phyloP scores from a whole-genome alignment of 139 green algal species.

The Chlorella sorokiniana region DNA sequence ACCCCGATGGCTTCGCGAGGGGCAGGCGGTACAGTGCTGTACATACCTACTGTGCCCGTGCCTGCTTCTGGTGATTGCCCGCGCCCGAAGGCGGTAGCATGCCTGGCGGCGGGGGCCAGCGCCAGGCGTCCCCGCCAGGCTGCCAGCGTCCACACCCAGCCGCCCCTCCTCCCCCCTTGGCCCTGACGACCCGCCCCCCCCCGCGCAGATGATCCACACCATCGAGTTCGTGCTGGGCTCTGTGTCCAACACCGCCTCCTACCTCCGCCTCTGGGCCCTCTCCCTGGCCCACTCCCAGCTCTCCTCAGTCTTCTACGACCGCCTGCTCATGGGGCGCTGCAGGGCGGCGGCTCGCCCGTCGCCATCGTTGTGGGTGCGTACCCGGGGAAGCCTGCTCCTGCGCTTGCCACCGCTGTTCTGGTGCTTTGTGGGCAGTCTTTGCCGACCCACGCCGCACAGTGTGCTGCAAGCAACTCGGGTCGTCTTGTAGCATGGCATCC shows the following conservation, averaged over 20 bases:
- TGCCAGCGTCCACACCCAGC: too few relatives aligned
- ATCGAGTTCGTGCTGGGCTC: conserved; percentile 99
- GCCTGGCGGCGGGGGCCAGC: too few relatives aligned
- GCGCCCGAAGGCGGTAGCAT: too few relatives aligned
- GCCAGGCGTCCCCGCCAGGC: too few relatives aligned
- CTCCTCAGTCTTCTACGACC: conserved; percentile 93
- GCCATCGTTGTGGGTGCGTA: conserved; percentile 72
- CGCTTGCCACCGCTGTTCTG: not conserved
- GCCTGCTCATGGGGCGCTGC: conserved; percentile 85
- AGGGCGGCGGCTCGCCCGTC: conserved; percentile 45
- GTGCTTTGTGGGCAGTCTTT: not conserved
- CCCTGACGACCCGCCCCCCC: conserved; percentile 24
- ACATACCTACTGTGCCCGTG: too few relatives aligned
- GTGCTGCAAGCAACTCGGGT: not conserved
- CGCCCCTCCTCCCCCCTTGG: not conserved
- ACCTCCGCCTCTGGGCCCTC: conserved; percentile 97
- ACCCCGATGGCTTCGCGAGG: too few relatives aligned
- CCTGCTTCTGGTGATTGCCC: too few relatives aligned
- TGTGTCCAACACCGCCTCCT: conserved; percentile 98
- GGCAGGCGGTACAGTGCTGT: too few relatives aligned
- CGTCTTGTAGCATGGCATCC: not conserved
- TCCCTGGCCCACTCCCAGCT: conserved; percentile 93
- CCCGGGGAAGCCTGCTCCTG: not conserved
- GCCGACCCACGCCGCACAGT: too few relatives aligned
- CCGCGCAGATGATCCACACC: conserved; percentile 92